Percentiles rank a stretch among this genome's conserved stretches.
Evolutionary conservation across 177 flowering plant genomes (phyloP).

Genomic region (Vitis hybrid): DNA sequence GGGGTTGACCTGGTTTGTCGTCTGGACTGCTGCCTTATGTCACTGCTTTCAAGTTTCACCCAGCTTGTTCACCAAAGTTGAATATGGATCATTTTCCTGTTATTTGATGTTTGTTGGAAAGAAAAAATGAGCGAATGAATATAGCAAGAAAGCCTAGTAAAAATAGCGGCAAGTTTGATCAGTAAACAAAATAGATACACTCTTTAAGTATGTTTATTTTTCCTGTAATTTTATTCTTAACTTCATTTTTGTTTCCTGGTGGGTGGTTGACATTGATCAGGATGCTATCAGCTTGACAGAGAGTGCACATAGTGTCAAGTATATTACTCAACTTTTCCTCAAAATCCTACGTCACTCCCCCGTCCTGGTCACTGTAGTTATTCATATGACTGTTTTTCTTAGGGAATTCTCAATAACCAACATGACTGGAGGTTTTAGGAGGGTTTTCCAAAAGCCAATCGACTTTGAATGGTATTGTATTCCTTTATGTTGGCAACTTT

Average conservation of each 20-base stretch:
- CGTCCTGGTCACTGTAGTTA: slow-evolving; percentile 4
- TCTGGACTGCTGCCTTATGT: too few relatives aligned
- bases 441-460: slow-evolving; percentile 76
- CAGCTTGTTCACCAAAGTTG: too few relatives aligned
- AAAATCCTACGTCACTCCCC: neutral
- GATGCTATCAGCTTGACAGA: slow-evolving; percentile 71
- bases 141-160: too few relatives aligned
- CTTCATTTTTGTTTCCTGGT: slow-evolving; percentile 3
- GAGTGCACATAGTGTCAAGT: slow-evolving; percentile 77
- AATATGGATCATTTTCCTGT: too few relatives aligned
- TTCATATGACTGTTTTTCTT: slow-evolving; percentile 3
- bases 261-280: slow-evolving; percentile 34
- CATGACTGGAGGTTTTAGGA: slow-evolving; percentile 85
- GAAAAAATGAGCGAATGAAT: too few relatives aligned
- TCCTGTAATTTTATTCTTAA: neutral
- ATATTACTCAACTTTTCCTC: slow-evolving; percentile 15
- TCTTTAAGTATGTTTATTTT: neutral
- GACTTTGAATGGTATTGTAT: slow-evolving; percentile 76
- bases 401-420: slow-evolving; percentile 92
- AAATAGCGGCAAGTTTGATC: too few relatives aligned
- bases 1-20: too few relatives aligned
- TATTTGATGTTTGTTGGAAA: too few relatives aligned
- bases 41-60: too few relatives aligned
- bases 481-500: neutral
- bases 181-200: neutral